Base-by-base conservation (phyloP, 257 asterid species). In the Striga asiatica region DNA sequence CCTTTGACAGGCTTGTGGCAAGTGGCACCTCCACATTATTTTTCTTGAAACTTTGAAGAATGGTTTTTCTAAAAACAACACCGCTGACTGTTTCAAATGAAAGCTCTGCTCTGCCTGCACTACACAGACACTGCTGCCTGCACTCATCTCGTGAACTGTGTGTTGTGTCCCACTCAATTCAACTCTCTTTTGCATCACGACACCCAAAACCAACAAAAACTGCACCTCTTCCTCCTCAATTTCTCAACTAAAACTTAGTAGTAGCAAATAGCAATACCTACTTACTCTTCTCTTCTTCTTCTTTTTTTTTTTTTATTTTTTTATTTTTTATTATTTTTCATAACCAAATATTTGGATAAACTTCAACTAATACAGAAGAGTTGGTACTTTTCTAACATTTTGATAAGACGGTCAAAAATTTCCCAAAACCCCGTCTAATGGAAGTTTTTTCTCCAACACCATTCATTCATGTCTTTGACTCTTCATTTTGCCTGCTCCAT, bases 81-180 rank as follows among this genome's bases (percentile, higher is more conserved):
- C 8, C 21, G 59, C 68, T 61, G 73, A 68, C 68, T 34, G 51
- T 21, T 68, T 62, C 65, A 68, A 65, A 62, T 12, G 16, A 49
- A 50, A 56, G 29, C 52, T 47, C 45, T 45, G 56, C 56, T 16
- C n/a, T n/a, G n/a, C 32, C 32, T 27, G 32, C 32, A 2, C 32
- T 27, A 12, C 56, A 25, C n/a, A n/a, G n/a, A n/a, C n/a, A n/a
- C n/a, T n/a, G n/a, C n/a, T n/a, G n/a, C n/a, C 69, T 56, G 74
- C 69, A 25, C 69, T 56, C 65, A 53, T 62, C 74, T 62, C 74
- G 61, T 62, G 74, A 62, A 56, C 21, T 23, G 38, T 38, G 43
- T 21, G 56, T 55, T 56, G 23, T 4, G 7, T n/a, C 25, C 34
- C 39, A 46, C 20, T 16, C 60, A 16, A 25, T 42, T 17, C 29